phyloP scores from a whole-genome alignment of 768 basidiomycete species.

The Hortiboletus flavorubellus region DNA sequence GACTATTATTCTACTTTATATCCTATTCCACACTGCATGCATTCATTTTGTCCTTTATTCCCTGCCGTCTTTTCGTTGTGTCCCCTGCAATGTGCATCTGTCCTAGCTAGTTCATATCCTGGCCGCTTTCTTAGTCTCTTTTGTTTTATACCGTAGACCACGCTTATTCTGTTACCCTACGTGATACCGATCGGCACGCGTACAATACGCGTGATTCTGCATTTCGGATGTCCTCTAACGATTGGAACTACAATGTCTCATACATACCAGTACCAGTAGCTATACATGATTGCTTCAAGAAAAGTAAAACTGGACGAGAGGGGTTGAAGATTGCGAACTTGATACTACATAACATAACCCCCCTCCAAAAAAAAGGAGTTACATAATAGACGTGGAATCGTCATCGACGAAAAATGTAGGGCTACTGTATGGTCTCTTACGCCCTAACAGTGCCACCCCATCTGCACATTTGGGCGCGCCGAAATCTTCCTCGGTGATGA shows the following conservation, averaged over 20 bases:
- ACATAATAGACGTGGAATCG: background rate
- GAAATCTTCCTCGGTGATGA: constrained; percentile 52
- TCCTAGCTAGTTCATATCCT: constrained; percentile 1
- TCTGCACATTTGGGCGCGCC: constrained; percentile 3
- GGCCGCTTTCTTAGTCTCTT: background rate
- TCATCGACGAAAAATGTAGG: constrained; percentile 1
- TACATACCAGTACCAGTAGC: constrained; percentile 8
- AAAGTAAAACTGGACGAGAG: too few relatives aligned
- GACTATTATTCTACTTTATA: constrained; percentile 9
- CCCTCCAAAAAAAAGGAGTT: too few relatives aligned
- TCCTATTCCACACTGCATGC: constrained; percentile 9
- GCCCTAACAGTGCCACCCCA: constrained; percentile 14
- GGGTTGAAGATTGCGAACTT: too few relatives aligned
- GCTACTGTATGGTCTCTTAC: constrained; percentile 2
- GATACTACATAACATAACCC: too few relatives aligned
- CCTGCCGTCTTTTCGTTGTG: background rate
- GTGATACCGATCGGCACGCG: constrained; percentile 7
- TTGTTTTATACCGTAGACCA: constrained; percentile 9
- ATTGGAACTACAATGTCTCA: background rate
- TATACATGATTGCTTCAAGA: background rate
- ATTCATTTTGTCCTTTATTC: background rate
- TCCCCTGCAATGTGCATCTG: background rate
- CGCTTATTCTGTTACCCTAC: constrained; percentile 14
- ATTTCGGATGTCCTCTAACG: background rate
- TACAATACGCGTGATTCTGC: background rate